Evolutionary conservation across 306 rosid genomes (phyloP).

Genomic region (Sophora flavescens): DNA sequence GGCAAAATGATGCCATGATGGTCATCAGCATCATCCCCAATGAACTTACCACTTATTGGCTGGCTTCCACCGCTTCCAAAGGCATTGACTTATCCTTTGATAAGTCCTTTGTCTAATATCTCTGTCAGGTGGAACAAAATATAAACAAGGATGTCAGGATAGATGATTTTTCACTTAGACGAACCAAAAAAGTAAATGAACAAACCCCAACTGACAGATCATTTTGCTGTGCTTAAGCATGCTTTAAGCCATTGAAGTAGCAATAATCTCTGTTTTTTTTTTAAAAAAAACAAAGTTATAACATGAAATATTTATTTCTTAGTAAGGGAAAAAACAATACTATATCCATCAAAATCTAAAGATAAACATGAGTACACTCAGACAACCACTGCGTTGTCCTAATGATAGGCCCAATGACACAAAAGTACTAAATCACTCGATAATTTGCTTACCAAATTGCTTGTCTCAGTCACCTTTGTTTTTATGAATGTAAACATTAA

Average conservation of each 20-base stretch:
- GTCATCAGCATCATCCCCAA: no score
- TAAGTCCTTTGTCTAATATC: no score
- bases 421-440: no score
- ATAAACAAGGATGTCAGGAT: not conserved
- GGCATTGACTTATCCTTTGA: no score
- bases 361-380: not conserved
- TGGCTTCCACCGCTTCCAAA: no score
- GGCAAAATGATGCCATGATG: no score
- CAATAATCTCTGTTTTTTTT: not conserved
- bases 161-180: not conserved
- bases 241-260: not conserved
- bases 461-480: no score
- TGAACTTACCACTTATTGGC: no score
- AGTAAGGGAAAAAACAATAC: not conserved
- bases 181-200: not conserved
- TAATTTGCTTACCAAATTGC: no score
- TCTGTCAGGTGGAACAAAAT: no score
- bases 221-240: slow-evolving; percentile 8
- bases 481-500: no score
- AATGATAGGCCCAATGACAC: not conserved
- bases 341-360: slow-evolving; percentile 4
- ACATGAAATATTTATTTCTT: not conserved
- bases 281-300: not conserved
- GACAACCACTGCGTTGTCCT: not conserved
- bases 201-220: not conserved